Conservation (phyloP, 2,329 filamentous ascomycete genomes). For the Aspergillus amoenus region DNA sequence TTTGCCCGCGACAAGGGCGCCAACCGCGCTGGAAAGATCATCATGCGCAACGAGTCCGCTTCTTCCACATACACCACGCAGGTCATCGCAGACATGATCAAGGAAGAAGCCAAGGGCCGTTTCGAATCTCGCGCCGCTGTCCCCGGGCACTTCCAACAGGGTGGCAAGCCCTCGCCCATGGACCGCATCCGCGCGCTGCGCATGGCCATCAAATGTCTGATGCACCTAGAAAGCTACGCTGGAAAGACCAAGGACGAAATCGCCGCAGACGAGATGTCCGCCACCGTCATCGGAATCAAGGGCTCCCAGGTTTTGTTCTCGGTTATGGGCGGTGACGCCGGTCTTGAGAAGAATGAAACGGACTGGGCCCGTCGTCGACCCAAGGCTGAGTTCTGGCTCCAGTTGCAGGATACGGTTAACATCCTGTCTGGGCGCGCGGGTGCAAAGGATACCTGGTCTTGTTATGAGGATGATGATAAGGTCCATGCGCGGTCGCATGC, state of each 20-base stretch:
- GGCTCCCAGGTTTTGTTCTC: slow-evolving; percentile 88
- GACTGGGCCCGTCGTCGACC: slow-evolving; percentile 92
- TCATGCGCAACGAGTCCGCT: slow-evolving; percentile 95
- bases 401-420: slow-evolving; percentile 77
- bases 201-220: slow-evolving; percentile 89
- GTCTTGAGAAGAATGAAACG: slow-evolving; percentile 79
- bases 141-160: slow-evolving; percentile 92
- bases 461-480: slow-evolving; percentile 25
- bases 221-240: slow-evolving; percentile 80
- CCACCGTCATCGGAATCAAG: slow-evolving; percentile 86
- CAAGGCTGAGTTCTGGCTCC: slow-evolving; percentile 80
- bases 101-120: slow-evolving; percentile 83
- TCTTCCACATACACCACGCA: slow-evolving; percentile 88
- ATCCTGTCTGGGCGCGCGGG: slow-evolving; percentile 72
- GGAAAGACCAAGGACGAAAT: slow-evolving; percentile 67
- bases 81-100: slow-evolving; percentile 92
- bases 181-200: slow-evolving; percentile 89
- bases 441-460: slow-evolving; percentile 28
- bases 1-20: slow-evolving; percentile 85
- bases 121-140: slow-evolving; percentile 93
- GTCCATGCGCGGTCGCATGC: not conserved
- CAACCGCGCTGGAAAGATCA: slow-evolving; percentile 85
- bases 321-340: slow-evolving; percentile 62
- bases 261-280: slow-evolving; percentile 69
- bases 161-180: slow-evolving; percentile 90